Percentiles rank a stretch among this genome's conserved stretches.
Conservation (phyloP, 140 eudicot genomes). For the Flaveria floridana region DNA sequence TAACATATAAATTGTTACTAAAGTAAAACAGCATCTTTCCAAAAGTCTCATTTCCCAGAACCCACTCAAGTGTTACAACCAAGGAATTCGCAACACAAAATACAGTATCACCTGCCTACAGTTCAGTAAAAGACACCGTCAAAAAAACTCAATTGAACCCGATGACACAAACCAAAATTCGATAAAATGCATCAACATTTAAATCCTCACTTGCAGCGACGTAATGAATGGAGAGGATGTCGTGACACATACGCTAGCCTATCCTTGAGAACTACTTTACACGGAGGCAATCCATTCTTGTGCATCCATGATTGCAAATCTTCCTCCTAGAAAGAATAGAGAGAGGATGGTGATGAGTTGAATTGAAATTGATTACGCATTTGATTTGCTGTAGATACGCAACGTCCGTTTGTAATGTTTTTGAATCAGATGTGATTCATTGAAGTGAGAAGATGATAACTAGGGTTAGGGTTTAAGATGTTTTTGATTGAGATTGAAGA, state of each 20-base stretch:
- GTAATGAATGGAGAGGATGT: slow-evolving; percentile 61
- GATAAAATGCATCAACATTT: slow-evolving; percentile 41
- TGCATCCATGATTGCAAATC: no score
- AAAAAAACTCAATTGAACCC: neutral
- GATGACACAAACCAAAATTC: neutral
- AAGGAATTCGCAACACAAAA: slow-evolving; percentile 77
- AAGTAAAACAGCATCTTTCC: slow-evolving; percentile 46
- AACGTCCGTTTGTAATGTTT: slow-evolving; percentile 34
- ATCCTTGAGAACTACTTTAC: slow-evolving; percentile 40
- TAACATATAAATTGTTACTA: neutral
- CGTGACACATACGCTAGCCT: slow-evolving; percentile 51
- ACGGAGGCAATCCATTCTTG: no score
- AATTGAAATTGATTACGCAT: slow-evolving; percentile 42
- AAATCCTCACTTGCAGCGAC: slow-evolving; percentile 92
- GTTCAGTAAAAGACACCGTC: neutral
- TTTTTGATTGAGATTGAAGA: slow-evolving; percentile 7
- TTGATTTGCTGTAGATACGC: slow-evolving; percentile 38
- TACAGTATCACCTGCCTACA: slow-evolving; percentile 76
- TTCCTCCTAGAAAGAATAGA: neutral
- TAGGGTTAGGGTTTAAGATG: slow-evolving; percentile 35
- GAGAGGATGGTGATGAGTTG: slow-evolving; percentile 40
- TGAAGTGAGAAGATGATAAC: slow-evolving; percentile 2
- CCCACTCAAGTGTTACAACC: slow-evolving; percentile 91
- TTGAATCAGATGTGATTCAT: neutral
- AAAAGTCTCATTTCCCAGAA: slow-evolving; percentile 81